Percentiles rank a stretch among this genome's conserved stretches.
Conservation (phyloP, 176 grass and related monocot genomes). For the Avena eriantha region DNA sequence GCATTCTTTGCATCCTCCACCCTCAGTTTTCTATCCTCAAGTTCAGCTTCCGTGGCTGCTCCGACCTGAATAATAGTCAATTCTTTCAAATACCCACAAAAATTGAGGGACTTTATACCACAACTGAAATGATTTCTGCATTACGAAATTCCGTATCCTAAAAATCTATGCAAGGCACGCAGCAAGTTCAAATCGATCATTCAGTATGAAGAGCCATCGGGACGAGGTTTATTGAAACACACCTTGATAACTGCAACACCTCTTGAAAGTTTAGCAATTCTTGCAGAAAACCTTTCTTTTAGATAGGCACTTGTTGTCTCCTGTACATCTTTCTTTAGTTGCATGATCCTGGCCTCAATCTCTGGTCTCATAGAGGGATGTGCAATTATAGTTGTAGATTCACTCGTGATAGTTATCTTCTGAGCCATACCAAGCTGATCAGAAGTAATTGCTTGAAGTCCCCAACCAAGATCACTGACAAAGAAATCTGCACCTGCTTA, state of each 20-base stretch:
- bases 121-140: not conserved
- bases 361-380: slow-evolving; percentile 86
- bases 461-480: slow-evolving; percentile 81
- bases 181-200: slow-evolving; percentile 23
- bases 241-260: slow-evolving; percentile 92
- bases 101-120: slow-evolving; percentile 17
- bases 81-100: slow-evolving; percentile 37
- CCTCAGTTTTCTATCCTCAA: slow-evolving; percentile 93
- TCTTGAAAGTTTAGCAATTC: slow-evolving; percentile 89
- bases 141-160: not conserved
- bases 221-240: slow-evolving; percentile 2
- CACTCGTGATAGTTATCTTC: slow-evolving; percentile 84
- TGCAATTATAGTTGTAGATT: slow-evolving; percentile 87
- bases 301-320: slow-evolving; percentile 64
- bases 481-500: slow-evolving; percentile 93
- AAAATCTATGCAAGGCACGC: slow-evolving; percentile 16
- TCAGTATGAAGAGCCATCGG: not conserved
- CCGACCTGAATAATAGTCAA: slow-evolving; percentile 78
- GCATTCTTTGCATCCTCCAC: slow-evolving; percentile 98
- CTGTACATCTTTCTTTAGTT: slow-evolving; percentile 89
- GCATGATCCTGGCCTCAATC: slow-evolving; percentile 91
- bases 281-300: slow-evolving; percentile 70
- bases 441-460: slow-evolving; percentile 75
- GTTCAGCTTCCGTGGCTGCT: slow-evolving; percentile 86
- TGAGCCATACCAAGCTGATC: slow-evolving; percentile 93